Conservation (phyloP, 2,329 filamentous ascomycete species). For the Fusarium tjaetaba region DNA sequence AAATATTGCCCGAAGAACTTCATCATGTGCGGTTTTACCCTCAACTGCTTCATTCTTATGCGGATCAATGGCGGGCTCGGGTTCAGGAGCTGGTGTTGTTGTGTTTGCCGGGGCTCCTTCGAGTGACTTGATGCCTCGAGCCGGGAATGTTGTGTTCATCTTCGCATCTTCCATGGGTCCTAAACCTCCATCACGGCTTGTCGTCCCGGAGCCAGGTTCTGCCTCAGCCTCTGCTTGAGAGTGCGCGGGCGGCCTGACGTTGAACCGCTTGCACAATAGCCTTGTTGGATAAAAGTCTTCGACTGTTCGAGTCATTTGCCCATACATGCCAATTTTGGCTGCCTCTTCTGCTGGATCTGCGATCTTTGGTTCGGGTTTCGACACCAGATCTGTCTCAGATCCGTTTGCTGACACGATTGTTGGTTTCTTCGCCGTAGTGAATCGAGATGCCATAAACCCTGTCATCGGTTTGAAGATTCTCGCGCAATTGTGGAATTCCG, state of each 20-base stretch:
- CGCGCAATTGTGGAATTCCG: slow-evolving; percentile 74
- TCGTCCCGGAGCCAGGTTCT: slow-evolving; percentile 38
- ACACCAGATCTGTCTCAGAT: slow-evolving; percentile 39
- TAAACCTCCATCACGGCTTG: slow-evolving; percentile 3
- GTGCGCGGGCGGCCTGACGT: slow-evolving; percentile 80
- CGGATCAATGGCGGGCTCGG: slow-evolving; percentile 61
- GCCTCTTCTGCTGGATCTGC: slow-evolving; percentile 84
- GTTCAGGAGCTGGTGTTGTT: slow-evolving; percentile 1
- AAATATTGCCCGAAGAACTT: slow-evolving; percentile 92
- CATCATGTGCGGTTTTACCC: slow-evolving; percentile 77
- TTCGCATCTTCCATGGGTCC: slow-evolving; percentile 26
- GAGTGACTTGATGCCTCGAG: slow-evolving; percentile 25
- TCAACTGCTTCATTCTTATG: slow-evolving; percentile 77
- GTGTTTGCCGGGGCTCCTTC: slow-evolving; percentile 10
- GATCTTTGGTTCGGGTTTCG: slow-evolving; percentile 48
- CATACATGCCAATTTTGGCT: slow-evolving; percentile 92
- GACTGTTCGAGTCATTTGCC: slow-evolving; percentile 80
- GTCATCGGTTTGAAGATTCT: slow-evolving; percentile 90
- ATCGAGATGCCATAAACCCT: slow-evolving; percentile 91
- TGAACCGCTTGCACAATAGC: slow-evolving; percentile 93
- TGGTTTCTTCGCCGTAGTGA: slow-evolving; percentile 75
- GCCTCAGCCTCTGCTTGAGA: slow-evolving; percentile 63
- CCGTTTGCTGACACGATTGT: slow-evolving; percentile 42
- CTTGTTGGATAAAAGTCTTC: slow-evolving; percentile 81
- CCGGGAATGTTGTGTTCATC: neutral